Evolutionary conservation across 768 basidiomycete genomes (phyloP), one percentile per base, ranked within the genome.

Genomic region (Amanita phalloides): DNA sequence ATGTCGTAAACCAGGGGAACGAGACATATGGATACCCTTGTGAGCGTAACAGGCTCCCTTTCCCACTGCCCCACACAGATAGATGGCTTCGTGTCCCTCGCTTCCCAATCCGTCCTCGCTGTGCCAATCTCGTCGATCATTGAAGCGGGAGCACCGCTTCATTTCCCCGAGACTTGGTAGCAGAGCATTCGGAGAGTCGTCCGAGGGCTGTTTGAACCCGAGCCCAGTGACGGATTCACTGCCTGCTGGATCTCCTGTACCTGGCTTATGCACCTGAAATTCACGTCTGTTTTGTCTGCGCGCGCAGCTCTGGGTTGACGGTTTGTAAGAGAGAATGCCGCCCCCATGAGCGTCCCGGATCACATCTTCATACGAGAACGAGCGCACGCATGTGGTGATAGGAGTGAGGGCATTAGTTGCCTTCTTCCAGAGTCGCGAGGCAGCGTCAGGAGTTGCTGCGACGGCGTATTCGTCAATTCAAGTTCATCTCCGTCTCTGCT

Each of bases 211-310:
- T 17, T 79, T 77, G 68, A 98, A 95, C 0, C 90, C 92, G 2
- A 98, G 78, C 3, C 89, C 93, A 0, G 95, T 97, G 51, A 98
- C 84, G 1, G 95, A 92, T 61, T 99, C 94, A 0, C 23, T 48
- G 21, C 48, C 48, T 0, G n/a, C 25, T 5, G 81, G 76, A 4
- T 23, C 5, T 23, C 35, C 33, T 35, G n/a, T 23, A 6, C 21
- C 20, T 9, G 49, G 41, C 59, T 97, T 91, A 60, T 91, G 89
- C 2, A 98, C 71, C 0, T 17, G 17, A 17, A 17, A 17, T 17
- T 17, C 17, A 17, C 17, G 1, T 17, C 17, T 17, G 17, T 17
- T 17, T 17, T 17, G 17, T 17, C 17, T 17, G 17, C 17, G 17
- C 17, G 17, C 17, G 17, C 17, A 17, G 17, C 17, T 17, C 17